Conservation (phyloP, 1,139 yeast species). For the Meyerozyma elateridarum region DNA sequence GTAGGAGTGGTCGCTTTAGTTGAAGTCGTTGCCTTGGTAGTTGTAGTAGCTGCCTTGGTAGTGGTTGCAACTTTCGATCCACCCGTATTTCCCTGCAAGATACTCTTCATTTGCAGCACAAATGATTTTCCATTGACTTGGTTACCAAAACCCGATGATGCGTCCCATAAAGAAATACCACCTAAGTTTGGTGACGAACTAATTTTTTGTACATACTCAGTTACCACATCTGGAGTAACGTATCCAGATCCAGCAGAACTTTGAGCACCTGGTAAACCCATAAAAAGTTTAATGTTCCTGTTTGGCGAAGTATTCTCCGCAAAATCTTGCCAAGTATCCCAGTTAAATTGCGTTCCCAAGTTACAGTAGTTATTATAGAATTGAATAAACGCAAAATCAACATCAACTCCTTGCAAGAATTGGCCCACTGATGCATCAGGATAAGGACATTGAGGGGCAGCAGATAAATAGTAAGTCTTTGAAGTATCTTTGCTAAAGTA, state of each 20-base stretch:
- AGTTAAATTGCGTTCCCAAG: slow-evolving; percentile 61
- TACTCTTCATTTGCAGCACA: slow-evolving; percentile 14
- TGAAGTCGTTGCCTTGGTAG: no score
- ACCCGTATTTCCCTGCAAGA: slow-evolving; percentile 7
- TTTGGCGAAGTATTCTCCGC: slow-evolving; percentile 66
- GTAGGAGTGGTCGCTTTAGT: no score
- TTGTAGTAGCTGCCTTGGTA: slow-evolving; percentile 6
- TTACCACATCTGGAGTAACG: slow-evolving; percentile 7
- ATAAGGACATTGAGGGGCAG: slow-evolving; percentile 94
- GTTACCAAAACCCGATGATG: slow-evolving; percentile 11
- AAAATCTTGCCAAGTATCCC: slow-evolving; percentile 76
- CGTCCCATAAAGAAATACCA: slow-evolving; percentile 14
- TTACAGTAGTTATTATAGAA: slow-evolving; percentile 89
- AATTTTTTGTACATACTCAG: slow-evolving; percentile 7
- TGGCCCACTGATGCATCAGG: slow-evolving; percentile 86
- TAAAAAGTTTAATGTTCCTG: slow-evolving; percentile 54
- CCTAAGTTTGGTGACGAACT: slow-evolving; percentile 8
- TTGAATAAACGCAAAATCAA: slow-evolving; percentile 88
- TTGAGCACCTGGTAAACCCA: slow-evolving; percentile 72
- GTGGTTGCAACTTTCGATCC: slow-evolving; percentile 1
- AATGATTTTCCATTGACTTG: slow-evolving; percentile 11
- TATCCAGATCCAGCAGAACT: slow-evolving; percentile 17
- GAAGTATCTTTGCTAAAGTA: slow-evolving; percentile 50
- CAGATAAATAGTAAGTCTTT: slow-evolving; percentile 71
- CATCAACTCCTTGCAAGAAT: slow-evolving; percentile 51